These are phyloP conservation scores for Cornus controversa DNA, from an alignment of 148 eudicot genomes.

Conservation along the genomic window DNA sequence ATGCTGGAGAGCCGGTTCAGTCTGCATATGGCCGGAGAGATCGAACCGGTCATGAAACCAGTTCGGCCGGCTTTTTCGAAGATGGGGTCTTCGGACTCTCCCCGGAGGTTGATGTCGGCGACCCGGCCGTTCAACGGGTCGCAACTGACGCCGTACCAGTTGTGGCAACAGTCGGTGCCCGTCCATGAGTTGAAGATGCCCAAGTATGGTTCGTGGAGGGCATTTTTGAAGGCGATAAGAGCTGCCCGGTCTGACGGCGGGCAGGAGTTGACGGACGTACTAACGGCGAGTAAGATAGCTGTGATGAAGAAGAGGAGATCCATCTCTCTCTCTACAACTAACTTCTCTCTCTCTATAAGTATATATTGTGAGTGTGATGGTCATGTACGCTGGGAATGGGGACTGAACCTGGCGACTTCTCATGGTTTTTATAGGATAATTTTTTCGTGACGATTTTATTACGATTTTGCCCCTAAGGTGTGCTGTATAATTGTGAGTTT, in stretches of 20 bases:
- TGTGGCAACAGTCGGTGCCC: constrained; percentile 67
- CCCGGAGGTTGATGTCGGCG: constrained; percentile 81
- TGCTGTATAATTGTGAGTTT: no score
- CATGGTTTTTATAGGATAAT: neutral
- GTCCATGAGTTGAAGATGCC: constrained; percentile 88
- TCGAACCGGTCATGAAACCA: constrained; percentile 82
- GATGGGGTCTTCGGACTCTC: constrained; percentile 78
- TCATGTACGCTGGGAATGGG: constrained; percentile 1
- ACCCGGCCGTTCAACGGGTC: constrained; percentile 57
- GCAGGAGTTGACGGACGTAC: constrained; percentile 45
- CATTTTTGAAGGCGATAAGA: constrained; percentile 52
- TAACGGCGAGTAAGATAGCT: constrained; percentile 31
- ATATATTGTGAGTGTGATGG: neutral
- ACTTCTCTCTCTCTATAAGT: constrained; percentile 5
- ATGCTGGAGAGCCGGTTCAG: constrained; percentile 65
- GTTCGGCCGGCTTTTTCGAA: constrained; percentile 58
- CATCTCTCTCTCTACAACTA: neutral
- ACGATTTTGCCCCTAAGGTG: no score
- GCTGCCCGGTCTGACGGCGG: constrained; percentile 80
- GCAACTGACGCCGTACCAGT: constrained; percentile 86
- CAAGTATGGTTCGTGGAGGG: constrained; percentile 62
- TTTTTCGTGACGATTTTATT: no score
- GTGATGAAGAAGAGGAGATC: constrained; percentile 12
- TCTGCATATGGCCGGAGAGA: constrained; percentile 65
- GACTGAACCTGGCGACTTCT: neutral